These are phyloP conservation scores for Pichia paraexigua DNA, from an alignment of 805 yeast species.

Conservation along the genomic window DNA sequence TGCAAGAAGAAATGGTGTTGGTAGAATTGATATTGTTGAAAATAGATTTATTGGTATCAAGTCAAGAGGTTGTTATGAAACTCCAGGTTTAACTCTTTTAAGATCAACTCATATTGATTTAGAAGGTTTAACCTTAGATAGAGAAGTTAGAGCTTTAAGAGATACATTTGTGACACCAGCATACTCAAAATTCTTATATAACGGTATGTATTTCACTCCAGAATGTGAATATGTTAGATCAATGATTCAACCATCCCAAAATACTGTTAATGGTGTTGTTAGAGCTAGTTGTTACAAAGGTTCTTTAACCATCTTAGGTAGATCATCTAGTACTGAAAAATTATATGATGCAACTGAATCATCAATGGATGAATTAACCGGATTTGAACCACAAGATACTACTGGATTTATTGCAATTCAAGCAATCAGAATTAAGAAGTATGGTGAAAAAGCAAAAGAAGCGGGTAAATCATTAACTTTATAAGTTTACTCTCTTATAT, in stretches of 20 bases:
- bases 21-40: conserved; percentile 98
- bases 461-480: conserved; percentile 49
- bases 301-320: conserved; percentile 72
- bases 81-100: conserved; percentile 94
- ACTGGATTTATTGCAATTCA: conserved; percentile 97
- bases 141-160: conserved; percentile 96
- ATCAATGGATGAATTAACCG: conserved; percentile 98
- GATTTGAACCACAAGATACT: conserved; percentile 95
- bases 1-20: conserved; percentile 99
- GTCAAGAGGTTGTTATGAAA: conserved; percentile 99
- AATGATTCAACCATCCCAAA: conserved; percentile 92
- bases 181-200: conserved; percentile 85
- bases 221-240: conserved; percentile 94
- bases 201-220: conserved; percentile 97
- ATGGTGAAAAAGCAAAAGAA: conserved; percentile 90
- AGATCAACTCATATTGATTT: conserved; percentile 92
- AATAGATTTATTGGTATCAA: conserved; percentile 98
- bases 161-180: conserved; percentile 92
- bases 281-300: conserved; percentile 95
- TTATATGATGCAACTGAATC: conserved; percentile 97
- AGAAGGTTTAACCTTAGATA: conserved; percentile 94
- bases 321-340: conserved; percentile 93
- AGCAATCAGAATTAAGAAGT: conserved; percentile 96
- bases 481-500: conserved; percentile 19
- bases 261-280: conserved; percentile 92